Evolutionary conservation across 225 moss, liverwort and hornwort species (phyloP).

Genomic region (Pleurozium schreberi): DNA sequence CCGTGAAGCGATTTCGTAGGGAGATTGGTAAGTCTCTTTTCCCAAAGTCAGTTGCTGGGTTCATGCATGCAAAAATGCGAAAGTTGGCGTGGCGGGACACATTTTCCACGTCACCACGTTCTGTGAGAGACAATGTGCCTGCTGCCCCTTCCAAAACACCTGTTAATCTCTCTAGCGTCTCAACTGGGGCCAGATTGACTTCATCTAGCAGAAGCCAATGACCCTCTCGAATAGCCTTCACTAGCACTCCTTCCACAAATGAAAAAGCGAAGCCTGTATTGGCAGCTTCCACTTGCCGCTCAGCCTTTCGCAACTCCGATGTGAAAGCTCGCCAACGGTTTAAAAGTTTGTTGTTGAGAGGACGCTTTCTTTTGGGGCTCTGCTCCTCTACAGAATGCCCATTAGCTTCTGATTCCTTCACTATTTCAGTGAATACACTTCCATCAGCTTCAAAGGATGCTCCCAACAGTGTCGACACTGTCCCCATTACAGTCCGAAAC

Average conservation of each 20-base stretch:
- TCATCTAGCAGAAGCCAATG: slow-evolving; percentile 94
- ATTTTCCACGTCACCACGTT: slow-evolving; percentile 86
- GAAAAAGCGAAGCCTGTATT: slow-evolving; percentile 86
- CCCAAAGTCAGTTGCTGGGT: slow-evolving; percentile 92
- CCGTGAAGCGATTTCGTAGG: slow-evolving; percentile 68
- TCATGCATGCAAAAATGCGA: slow-evolving; percentile 94
- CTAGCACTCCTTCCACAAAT: slow-evolving; percentile 90
- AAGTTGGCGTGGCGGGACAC: slow-evolving; percentile 73
- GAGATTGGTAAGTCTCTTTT: slow-evolving; percentile 81
- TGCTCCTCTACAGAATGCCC: slow-evolving; percentile 39
- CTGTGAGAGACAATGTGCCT: slow-evolving; percentile 77
- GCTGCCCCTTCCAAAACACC: slow-evolving; percentile 83
- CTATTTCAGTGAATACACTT: background rate
- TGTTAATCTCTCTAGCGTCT: slow-evolving; percentile 89
- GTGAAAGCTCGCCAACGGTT: slow-evolving; percentile 70
- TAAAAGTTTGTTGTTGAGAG: slow-evolving; percentile 35
- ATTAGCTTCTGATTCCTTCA: slow-evolving; percentile 3
- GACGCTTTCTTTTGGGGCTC: slow-evolving; percentile 61
- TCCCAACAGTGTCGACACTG: slow-evolving; percentile 49
- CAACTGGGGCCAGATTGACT: slow-evolving; percentile 83
- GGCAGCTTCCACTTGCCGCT: slow-evolving; percentile 91
- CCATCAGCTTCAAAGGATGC: slow-evolving; percentile 28
- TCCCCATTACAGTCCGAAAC: slow-evolving; percentile 51
- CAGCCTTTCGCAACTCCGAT: slow-evolving; percentile 64
- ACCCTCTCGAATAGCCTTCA: slow-evolving; percentile 86